A percentile compares a stretch with the other conserved stretches of the same genome.
Evolutionary conservation across 768 basidiomycete genomes (phyloP).

Genomic region (Daedaleopsis nitida): DNA sequence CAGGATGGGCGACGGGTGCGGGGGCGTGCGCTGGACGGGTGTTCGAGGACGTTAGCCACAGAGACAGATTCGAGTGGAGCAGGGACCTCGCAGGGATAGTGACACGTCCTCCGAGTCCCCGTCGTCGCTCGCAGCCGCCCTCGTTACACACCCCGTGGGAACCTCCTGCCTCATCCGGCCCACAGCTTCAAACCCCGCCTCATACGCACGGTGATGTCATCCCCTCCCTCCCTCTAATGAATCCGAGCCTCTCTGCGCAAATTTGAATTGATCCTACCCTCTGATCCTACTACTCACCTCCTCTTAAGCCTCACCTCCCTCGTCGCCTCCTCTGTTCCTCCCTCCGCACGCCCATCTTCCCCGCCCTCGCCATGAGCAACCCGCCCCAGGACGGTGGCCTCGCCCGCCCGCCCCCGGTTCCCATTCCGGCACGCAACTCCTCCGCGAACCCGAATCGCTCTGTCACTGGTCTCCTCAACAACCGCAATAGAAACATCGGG

Average conservation of each 20-base stretch:
- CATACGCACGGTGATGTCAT: constrained; percentile 22
- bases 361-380: constrained; percentile 21
- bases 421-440: constrained; percentile 20
- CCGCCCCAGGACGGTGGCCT: constrained; percentile 15
- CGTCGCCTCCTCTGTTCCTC: constrained; percentile 3
- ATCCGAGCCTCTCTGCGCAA: constrained; percentile 5
- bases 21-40: constrained; percentile 12
- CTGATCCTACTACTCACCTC: constrained; percentile 5
- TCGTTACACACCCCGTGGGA: constrained; percentile 6
- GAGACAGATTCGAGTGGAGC: not conserved
- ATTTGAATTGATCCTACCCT: constrained; percentile 8
- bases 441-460: constrained; percentile 25
- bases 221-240: not conserved
- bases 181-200: not conserved
- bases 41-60: not conserved
- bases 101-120: too few relatives aligned
- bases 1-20: constrained; percentile 17
- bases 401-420: constrained; percentile 21
- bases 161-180: constrained; percentile 3
- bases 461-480: constrained; percentile 46
- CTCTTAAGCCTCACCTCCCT: constrained; percentile 22
- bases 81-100: not conserved
- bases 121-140: too few relatives aligned
- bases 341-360: constrained; percentile 6
- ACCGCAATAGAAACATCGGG: constrained; percentile 37